Evolutionary conservation across 1,139 yeast species (phyloP).

Genomic region (Casaregolazyma suthepensis): DNA sequence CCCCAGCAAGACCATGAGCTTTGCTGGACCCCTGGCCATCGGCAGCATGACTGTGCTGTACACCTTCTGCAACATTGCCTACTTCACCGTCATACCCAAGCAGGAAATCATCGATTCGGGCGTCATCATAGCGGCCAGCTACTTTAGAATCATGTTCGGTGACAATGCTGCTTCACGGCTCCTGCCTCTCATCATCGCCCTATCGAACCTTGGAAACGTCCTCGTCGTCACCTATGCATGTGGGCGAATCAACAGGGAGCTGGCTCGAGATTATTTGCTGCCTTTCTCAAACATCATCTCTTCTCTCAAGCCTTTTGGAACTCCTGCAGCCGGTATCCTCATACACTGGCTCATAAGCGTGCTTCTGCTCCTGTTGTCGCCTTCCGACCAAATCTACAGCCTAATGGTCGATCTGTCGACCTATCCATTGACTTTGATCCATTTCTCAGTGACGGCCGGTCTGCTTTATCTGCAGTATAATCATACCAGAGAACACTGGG

Average conservation of each 20-base stretch:
- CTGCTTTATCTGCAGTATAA: conserved; percentile 52
- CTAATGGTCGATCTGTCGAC: conserved; percentile 69
- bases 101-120: conserved; percentile 57
- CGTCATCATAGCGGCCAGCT: conserved; percentile 67
- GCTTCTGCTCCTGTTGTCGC: conserved; percentile 52
- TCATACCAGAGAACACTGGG: conserved; percentile 50
- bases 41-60: conserved; percentile 54
- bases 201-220: conserved; percentile 71
- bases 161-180: conserved; percentile 49
- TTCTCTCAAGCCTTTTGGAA: conserved; percentile 46
- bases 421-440: conserved; percentile 65
- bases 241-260: conserved; percentile 64
- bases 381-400: conserved; percentile 74
- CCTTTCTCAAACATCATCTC: conserved; percentile 59
- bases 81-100: conserved; percentile 72
- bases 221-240: conserved; percentile 72
- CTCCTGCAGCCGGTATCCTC: conserved; percentile 47
- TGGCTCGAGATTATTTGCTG: conserved; percentile 64
- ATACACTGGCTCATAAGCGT: conserved; percentile 48
- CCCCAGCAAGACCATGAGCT: conserved; percentile 59
- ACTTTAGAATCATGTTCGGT: conserved; percentile 66
- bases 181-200: conserved; percentile 61
- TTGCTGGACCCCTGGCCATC: conserved; percentile 70
- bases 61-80: conserved; percentile 63
- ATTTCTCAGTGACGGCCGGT: conserved; percentile 65